Base-by-base conservation (phyloP, 2,329 filamentous ascomycete genomes). In the Neoascochyta sp. region DNA sequence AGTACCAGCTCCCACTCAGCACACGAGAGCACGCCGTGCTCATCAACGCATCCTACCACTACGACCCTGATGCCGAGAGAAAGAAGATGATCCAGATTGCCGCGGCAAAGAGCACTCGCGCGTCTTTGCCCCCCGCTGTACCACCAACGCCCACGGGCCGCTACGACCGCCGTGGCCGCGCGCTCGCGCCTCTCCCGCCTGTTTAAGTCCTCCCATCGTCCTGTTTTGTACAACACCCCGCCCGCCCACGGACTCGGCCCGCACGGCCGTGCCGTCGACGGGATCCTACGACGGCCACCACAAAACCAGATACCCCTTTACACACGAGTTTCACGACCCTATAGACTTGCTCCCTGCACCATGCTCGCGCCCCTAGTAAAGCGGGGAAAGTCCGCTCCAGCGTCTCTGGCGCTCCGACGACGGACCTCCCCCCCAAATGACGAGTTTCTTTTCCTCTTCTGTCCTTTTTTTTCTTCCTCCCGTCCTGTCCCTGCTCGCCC, bases 1-100 rank as follows among this genome's bases (percentile, higher is more conserved):
- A 89, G 55, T 98, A 98, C 54, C 72, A 77, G 40, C 64, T 81
- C 3, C 78, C 78, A 6, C 64, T 82, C 32, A 76, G 69, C 37
- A 75, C 73, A 4, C 65, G 69, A 10, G 66, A 66, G 22, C 66
- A 71, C 46, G 75, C 68, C n/a, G 72, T 73, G 51, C 68, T 54
- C 45, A 62, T 75, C 17, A 66, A 60, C 9, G 65, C 62, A 8
- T 45, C 50, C 18, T 61, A 62, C 32, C 47, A 44, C 29, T 63
- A 63, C 33, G 54, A 62, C 27, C 59, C 59, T 5, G 56, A 61
- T 24, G 32, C 47, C 4, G 57, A 62, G 33, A 60, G 51, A 41
- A 60, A 53, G 46, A 60, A 55, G 27, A 23, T 54, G 16, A 43
- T 50, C 24, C 22, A 38, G n/a, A 11, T 31, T 4, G 28, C 27